Percentiles rank a stretch among this genome's conserved stretches.
phyloP scores from a whole-genome alignment of 345 rosid species.

The Citrus unshiu region DNA sequence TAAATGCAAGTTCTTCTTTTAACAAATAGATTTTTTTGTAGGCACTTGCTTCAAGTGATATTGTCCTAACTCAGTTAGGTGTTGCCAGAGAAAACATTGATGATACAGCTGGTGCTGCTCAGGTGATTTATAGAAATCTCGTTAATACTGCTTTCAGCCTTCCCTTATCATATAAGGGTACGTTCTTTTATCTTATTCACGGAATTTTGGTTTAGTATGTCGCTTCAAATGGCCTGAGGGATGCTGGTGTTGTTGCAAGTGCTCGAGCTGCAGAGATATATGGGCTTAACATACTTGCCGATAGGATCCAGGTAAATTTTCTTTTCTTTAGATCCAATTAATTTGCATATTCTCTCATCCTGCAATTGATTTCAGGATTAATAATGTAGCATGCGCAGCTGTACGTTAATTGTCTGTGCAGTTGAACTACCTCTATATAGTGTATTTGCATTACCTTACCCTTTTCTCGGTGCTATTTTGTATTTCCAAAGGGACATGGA shows the following conservation, averaged over 20 bases:
- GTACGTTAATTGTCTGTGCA: neutral
- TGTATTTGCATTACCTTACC: neutral
- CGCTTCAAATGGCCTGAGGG: conserved; percentile 41
- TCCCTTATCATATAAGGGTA: neutral
- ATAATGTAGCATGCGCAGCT: neutral
- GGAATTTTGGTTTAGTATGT: conserved; percentile 29
- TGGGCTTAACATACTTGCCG: conserved; percentile 65
- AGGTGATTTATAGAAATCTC: conserved; percentile 26
- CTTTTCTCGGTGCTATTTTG: neutral
- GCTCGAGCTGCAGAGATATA: conserved; percentile 73
- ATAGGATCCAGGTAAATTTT: conserved; percentile 47
- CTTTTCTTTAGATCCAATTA: neutral
- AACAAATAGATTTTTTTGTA: conserved; percentile 18
- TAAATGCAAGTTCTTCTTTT: neutral
- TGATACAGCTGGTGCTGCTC: conserved; percentile 50
- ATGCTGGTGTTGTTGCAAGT: conserved; percentile 69
- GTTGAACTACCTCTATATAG: neutral
- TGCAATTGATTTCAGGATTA: neutral
- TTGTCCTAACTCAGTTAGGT: conserved; percentile 29
- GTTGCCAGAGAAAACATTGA: conserved; percentile 43
- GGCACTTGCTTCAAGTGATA: conserved; percentile 47
- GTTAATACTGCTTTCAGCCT: neutral
- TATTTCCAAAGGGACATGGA: neutral
- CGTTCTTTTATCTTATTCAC: neutral
- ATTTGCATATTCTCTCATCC: neutral